Evolutionary conservation across 371 early-diverging fungal genomes (phyloP).

Genomic region (Mucor piriformis): DNA sequence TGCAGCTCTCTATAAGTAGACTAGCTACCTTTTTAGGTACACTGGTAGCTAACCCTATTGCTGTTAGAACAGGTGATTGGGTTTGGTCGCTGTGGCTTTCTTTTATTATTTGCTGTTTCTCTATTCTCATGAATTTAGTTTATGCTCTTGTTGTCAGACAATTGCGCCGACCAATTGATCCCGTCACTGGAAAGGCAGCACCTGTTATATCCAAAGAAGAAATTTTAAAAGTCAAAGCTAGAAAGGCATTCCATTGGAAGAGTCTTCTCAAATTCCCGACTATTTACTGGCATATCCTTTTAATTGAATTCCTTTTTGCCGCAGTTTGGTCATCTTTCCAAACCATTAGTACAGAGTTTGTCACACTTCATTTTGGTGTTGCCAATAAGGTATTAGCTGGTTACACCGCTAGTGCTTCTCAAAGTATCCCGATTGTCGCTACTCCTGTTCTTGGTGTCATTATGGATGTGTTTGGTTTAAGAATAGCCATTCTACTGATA

Average conservation of each 20-base stretch:
- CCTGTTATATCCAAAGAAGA: conserved; percentile 19
- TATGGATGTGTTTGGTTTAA: conserved; percentile 57
- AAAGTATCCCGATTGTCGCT: conserved; percentile 65
- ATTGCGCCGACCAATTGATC: conserved; percentile 7
- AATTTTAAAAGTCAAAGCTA: conserved; percentile 15
- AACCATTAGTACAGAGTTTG: conserved; percentile 45
- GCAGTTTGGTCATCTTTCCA: conserved; percentile 56
- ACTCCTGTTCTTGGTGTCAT: conserved; percentile 67
- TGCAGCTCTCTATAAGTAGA: conserved; percentile 68
- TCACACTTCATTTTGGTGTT: conserved; percentile 37
- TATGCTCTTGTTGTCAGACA: conserved; percentile 41
- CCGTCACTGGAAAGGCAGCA: background rate
- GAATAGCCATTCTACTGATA: conserved; percentile 23
- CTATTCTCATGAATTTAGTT: conserved; percentile 60
- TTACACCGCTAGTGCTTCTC: conserved; percentile 60
- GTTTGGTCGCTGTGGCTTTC: conserved; percentile 48
- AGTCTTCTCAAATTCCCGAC: conserved; percentile 39
- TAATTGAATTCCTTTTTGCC: conserved; percentile 45
- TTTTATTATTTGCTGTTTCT: conserved; percentile 45
- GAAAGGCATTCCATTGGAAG: conserved; percentile 31
- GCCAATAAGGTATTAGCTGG: conserved; percentile 38
- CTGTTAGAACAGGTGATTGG: conserved; percentile 35
- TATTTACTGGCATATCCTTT: conserved; percentile 44
- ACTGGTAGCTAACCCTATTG: conserved; percentile 37
- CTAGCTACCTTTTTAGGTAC: conserved; percentile 50